phyloP scores from a whole-genome alignment of 257 asterid species.

The Ocimum tenuiflorum region DNA sequence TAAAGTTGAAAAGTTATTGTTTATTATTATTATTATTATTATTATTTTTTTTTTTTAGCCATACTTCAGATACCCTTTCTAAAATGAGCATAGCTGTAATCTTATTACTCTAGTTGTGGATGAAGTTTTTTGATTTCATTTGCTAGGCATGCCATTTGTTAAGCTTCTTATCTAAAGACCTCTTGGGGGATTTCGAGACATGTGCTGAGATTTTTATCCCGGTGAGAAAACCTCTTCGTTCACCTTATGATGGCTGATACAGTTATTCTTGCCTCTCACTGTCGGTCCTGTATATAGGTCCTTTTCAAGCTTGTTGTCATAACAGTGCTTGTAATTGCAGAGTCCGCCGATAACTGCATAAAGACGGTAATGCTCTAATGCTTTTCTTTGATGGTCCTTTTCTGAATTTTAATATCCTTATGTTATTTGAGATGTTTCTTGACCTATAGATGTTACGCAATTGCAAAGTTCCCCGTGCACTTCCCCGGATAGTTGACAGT shows the following conservation, averaged over 20 bases:
- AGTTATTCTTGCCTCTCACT: constrained; percentile 34
- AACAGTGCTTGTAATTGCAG: constrained; percentile 98
- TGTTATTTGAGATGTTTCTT: constrained; percentile 16
- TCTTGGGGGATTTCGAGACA: constrained; percentile 90
- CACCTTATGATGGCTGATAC: constrained; percentile 15
- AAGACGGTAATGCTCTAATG: constrained; percentile 56
- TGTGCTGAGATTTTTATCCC: constrained; percentile 98
- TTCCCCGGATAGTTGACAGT: constrained; percentile 79
- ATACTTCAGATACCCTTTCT: not conserved
- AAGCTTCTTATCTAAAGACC: constrained; percentile 81
- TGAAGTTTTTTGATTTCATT: constrained; percentile 8
- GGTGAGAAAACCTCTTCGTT: constrained; percentile 44
- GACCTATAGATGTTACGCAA: constrained; percentile 77
- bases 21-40: no score
- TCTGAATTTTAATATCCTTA: constrained; percentile 9
- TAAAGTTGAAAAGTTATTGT: not conserved
- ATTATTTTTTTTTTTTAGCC: no score
- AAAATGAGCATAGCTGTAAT: not conserved
- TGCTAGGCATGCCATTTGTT: constrained; percentile 80
- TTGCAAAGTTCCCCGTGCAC: constrained; percentile 91
- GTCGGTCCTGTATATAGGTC: constrained; percentile 48
- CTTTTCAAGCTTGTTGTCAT: constrained; percentile 99
- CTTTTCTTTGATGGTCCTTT: constrained; percentile 1
- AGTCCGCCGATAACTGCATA: constrained; percentile 97
- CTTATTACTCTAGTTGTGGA: no score